These are phyloP conservation scores for Termitomyces sp. DNA, from an alignment of 768 basidiomycete genomes.

Conservation along the genomic window DNA sequence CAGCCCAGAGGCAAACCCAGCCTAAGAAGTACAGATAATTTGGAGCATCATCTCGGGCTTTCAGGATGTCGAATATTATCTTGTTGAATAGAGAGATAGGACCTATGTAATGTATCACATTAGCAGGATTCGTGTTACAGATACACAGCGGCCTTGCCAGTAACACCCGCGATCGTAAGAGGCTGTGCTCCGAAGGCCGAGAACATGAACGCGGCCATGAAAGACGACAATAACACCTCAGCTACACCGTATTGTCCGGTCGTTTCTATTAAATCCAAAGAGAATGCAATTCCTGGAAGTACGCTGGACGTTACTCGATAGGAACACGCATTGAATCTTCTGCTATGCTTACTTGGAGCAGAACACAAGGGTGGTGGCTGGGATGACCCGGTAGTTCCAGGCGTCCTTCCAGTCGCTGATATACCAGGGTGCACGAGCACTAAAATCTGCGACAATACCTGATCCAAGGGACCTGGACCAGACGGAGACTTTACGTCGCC, in stretches of 20 bases:
- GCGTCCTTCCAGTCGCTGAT: conserved; percentile 86
- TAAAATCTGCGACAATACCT: conserved; percentile 72
- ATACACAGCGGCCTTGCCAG: conserved; percentile 41
- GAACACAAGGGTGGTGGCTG: conserved; percentile 82
- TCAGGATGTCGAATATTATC: conserved; percentile 77
- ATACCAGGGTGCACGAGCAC: conserved; percentile 75
- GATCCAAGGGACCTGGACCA: conserved; percentile 38
- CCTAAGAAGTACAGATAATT: conserved; percentile 84
- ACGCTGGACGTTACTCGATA: conserved; percentile 40
- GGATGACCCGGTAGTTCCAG: conserved; percentile 88
- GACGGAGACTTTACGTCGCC: neutral
- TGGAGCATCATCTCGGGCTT: conserved; percentile 53
- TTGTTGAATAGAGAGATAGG: conserved; percentile 94
- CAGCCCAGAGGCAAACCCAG: conserved; percentile 92
- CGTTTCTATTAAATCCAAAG: conserved; percentile 87
- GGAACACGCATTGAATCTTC: neutral
- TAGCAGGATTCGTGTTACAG: neutral
- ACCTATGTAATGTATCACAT: conserved; percentile 37
- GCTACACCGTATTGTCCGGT: conserved; percentile 87
- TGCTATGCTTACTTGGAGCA: conserved; percentile 67
- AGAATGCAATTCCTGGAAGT: conserved; percentile 93
- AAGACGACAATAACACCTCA: conserved; percentile 79
- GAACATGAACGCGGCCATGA: conserved; percentile 88
- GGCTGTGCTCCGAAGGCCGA: conserved; percentile 89
- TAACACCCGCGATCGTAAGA: conserved; percentile 88